phyloP scores from a whole-genome alignment of 1,284 basidiomycete genomes.

The Ustanciosporium gigantosporum region DNA sequence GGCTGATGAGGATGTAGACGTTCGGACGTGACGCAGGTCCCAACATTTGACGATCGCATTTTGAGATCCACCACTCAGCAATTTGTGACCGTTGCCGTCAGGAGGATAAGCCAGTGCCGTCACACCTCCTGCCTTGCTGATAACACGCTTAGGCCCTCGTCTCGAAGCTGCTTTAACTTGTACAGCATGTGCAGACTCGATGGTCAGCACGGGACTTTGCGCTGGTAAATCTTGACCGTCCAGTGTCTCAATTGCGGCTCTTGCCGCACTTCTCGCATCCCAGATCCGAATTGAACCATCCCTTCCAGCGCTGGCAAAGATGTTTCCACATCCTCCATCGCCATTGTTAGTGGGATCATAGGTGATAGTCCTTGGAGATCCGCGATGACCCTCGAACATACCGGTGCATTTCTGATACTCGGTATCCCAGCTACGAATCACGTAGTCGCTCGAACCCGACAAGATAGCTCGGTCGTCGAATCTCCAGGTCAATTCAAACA shows the following conservation, averaged over 20 bases:
- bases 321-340: constrained; percentile 29
- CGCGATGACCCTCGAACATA: constrained; percentile 35
- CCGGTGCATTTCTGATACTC: constrained; percentile 38
- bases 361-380: constrained; percentile 49
- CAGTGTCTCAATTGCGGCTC: too few relatives aligned
- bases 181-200: constrained; percentile 44
- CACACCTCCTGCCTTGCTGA: constrained; percentile 28
- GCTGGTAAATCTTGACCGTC: neutral
- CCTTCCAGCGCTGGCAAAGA: constrained; percentile 52
- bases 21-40: constrained; percentile 47
- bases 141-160: constrained; percentile 2
- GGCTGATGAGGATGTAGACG: constrained; percentile 1
- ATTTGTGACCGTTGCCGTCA: constrained; percentile 29
- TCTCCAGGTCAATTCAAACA: constrained; percentile 55
- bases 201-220: constrained; percentile 46
- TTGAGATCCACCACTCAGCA: constrained; percentile 49
- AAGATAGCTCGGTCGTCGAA: constrained; percentile 49
- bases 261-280: constrained; percentile 33
- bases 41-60: constrained; percentile 55
- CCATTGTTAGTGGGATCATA: constrained; percentile 47
- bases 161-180: neutral
- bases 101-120: constrained; percentile 48
- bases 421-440: constrained; percentile 53
- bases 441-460: constrained; percentile 52
- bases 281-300: constrained; percentile 56